Evolutionary conservation across 768 basidiomycete species (phyloP).

Genomic region (Boletus insuetus): DNA sequence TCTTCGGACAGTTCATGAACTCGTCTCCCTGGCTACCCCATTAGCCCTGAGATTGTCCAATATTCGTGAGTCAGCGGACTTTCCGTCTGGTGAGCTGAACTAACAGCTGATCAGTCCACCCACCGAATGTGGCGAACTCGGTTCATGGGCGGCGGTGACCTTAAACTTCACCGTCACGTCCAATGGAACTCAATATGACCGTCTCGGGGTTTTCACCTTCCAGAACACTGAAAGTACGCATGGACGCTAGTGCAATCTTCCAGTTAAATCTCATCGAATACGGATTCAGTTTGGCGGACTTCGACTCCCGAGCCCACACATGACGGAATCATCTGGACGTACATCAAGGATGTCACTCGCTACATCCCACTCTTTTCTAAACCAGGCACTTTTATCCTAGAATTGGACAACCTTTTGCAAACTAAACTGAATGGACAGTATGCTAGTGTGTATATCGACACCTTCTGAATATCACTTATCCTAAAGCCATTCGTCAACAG

Average conservation of each 20-base stretch:
- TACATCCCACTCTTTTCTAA: conserved; percentile 69
- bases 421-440: conserved; percentile 62
- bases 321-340: conserved; percentile 77
- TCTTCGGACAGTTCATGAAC: background rate
- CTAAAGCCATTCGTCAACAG: conserved; percentile 33
- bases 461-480: background rate
- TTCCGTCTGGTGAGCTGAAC: background rate
- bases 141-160: conserved; percentile 73
- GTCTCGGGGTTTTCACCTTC: conserved; percentile 70
- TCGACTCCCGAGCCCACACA: conserved; percentile 74
- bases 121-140: conserved; percentile 62
- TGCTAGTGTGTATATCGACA: conserved; percentile 45
- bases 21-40: background rate
- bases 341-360: conserved; percentile 70
- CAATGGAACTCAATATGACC: conserved; percentile 76
- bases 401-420: conserved; percentile 68
- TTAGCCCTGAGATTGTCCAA: conserved; percentile 62
- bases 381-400: conserved; percentile 66
- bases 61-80: conserved; percentile 43
- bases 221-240: conserved; percentile 72
- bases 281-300: conserved; percentile 64
- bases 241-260: background rate
- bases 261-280: background rate
- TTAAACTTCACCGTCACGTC: conserved; percentile 76
- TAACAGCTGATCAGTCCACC: conserved; percentile 52